A percentile compares a stretch with the other conserved stretches of the same genome.
Evolutionary conservation across 257 asterid species (phyloP).

Genomic region (Knoxia roxburghii): DNA sequence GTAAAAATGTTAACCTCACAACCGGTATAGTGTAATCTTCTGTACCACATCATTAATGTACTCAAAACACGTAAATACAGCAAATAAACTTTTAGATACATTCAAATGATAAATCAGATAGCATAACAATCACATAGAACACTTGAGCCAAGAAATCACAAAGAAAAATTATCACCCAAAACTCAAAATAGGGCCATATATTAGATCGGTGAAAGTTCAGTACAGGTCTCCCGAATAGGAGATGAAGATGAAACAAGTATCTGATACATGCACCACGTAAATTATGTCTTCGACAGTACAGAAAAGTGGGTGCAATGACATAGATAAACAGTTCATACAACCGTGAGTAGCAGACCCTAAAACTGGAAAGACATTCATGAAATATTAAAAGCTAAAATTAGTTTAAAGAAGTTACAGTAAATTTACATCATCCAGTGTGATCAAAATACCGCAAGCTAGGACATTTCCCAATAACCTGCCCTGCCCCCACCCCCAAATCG

Average conservation of each 20-base stretch:
- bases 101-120: neutral
- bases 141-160: neutral
- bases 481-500: neutral
- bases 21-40: neutral
- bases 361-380: neutral
- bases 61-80: neutral
- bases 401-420: too few species aligned
- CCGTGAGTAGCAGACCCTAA: neutral
- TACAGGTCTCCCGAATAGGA: neutral
- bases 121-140: neutral
- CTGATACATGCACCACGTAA: too few species aligned
- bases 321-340: neutral
- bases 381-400: too few species aligned
- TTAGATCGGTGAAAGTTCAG: neutral
- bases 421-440: too few species aligned
- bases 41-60: neutral
- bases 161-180: neutral
- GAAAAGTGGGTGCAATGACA: neutral
- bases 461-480: neutral
- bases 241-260: neutral
- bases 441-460: too few species aligned
- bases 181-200: neutral
- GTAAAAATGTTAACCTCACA: constrained; percentile 14
- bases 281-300: neutral
- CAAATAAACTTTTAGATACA: neutral